These are phyloP conservation scores for Sergeia podlipaevii DNA, from an alignment of 208 protist species.

Conservation along the genomic window DNA sequence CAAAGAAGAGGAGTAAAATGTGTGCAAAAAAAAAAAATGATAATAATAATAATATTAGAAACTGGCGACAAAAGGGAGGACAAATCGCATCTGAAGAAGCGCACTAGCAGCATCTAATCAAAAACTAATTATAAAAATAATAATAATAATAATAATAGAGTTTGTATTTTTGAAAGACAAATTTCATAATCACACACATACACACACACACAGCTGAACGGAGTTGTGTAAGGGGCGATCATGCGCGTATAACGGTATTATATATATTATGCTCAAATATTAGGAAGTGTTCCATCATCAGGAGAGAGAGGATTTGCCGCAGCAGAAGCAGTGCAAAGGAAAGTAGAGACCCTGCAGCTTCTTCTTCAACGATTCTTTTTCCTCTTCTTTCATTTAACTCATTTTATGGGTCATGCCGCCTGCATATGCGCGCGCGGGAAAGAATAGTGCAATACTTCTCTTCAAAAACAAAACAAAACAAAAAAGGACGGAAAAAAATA, in stretches of 20 bases:
- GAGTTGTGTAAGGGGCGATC: too few relatives aligned
- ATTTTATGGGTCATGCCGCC: neutral
- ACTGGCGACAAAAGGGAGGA: neutral
- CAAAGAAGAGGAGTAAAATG: too few relatives aligned
- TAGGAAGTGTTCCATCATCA: too few relatives aligned
- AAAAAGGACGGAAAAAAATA: neutral
- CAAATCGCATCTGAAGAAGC: neutral
- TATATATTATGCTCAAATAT: too few relatives aligned
- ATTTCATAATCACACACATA: too few relatives aligned
- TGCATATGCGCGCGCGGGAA: too few relatives aligned
- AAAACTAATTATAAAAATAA: conserved; percentile 6
- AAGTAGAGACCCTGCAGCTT: too few relatives aligned
- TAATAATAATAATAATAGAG: neutral
- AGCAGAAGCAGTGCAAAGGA: too few relatives aligned
- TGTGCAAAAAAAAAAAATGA: conserved; percentile 1
- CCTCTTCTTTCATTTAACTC: neutral
- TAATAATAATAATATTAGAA: conserved; percentile 12
- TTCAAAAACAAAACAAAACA: conserved; percentile 2
- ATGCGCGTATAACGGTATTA: too few relatives aligned
- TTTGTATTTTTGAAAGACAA: neutral
- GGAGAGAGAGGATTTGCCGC: too few relatives aligned
- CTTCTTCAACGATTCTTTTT: neutral
- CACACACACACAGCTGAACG: too few relatives aligned
- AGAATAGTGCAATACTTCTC: neutral
- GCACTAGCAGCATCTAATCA: neutral